These are phyloP conservation scores for Scedosporium boydii DNA, from an alignment of 2,329 filamentous ascomycete genomes.

Conservation along the genomic window DNA sequence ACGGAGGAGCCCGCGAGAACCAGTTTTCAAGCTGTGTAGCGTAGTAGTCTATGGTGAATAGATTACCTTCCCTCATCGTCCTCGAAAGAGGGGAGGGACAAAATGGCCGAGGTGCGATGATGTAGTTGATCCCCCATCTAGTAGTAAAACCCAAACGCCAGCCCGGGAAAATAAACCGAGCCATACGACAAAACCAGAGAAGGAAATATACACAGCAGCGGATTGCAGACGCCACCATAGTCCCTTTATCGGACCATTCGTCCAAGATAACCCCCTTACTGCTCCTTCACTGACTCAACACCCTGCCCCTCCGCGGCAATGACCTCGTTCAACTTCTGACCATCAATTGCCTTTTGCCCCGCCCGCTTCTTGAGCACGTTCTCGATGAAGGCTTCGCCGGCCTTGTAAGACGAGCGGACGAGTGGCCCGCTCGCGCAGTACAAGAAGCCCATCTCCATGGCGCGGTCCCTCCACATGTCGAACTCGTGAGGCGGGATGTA, in stretches of 20 bases:
- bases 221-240: not conserved
- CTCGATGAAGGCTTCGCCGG: slow-evolving; percentile 96
- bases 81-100: not conserved
- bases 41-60: not conserved
- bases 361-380: slow-evolving; percentile 85
- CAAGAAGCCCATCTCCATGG: slow-evolving; percentile 89
- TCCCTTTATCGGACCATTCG: not conserved
- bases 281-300: not conserved
- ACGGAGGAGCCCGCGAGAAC: too few species aligned
- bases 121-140: slow-evolving; percentile 1
- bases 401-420: slow-evolving; percentile 93
- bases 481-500: slow-evolving; percentile 90
- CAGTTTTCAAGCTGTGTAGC: too few species aligned
- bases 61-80: not conserved
- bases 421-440: slow-evolving; percentile 92
- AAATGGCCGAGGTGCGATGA: not conserved
- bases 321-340: slow-evolving; percentile 3
- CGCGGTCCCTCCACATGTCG: slow-evolving; percentile 81
- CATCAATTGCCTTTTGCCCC: slow-evolving; percentile 12
- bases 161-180: not conserved
- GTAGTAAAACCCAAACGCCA: not conserved
- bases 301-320: not conserved
- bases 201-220: not conserved
- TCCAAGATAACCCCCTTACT: not conserved
- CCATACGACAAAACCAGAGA: not conserved